phyloP scores from a whole-genome alignment of 257 asterid species.

The Datura wrightii region DNA sequence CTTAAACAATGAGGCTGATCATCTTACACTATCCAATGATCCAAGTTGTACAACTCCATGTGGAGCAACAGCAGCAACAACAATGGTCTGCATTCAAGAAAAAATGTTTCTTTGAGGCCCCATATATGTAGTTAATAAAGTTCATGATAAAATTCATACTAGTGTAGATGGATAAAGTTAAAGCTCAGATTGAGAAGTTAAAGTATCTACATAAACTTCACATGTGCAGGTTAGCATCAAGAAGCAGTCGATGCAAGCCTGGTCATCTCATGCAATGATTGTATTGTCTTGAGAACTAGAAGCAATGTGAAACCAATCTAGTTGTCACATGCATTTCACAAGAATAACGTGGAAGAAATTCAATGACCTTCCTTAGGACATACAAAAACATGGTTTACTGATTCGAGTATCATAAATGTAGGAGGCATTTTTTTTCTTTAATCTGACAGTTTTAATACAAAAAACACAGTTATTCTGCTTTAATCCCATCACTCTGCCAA shows the following conservation, averaged over 20 bases:
- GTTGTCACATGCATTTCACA: constrained; percentile 25
- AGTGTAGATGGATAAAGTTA: not conserved
- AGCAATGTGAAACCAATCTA: not conserved
- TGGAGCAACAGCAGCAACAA: constrained; percentile 79
- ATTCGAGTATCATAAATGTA: not conserved
- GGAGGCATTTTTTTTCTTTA: not conserved
- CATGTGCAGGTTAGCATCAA: constrained; percentile 11
- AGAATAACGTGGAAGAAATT: constrained; percentile 2
- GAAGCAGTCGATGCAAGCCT: constrained; percentile 21
- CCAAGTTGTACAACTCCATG: constrained; percentile 90
- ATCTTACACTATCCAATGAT: constrained; percentile 71
- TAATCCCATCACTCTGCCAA: not conserved
- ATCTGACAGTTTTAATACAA: not conserved
- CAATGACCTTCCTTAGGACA: not conserved
- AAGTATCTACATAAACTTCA: constrained; percentile 29
- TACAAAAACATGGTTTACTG: not conserved
- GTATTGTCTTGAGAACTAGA: constrained; percentile 1
- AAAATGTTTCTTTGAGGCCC: not conserved
- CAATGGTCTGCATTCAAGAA: constrained; percentile 76
- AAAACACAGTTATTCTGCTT: not conserved
- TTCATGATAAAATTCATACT: not conserved
- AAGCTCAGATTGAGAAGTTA: constrained; percentile 4
- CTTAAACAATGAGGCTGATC: not conserved
- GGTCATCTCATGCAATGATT: constrained; percentile 6
- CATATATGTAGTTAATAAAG: not conserved